Evolutionary conservation across 108 stramenopile species (phyloP), one percentile per base, ranked within the genome.

Genomic region (Cyclostephanos tholiformis): DNA sequence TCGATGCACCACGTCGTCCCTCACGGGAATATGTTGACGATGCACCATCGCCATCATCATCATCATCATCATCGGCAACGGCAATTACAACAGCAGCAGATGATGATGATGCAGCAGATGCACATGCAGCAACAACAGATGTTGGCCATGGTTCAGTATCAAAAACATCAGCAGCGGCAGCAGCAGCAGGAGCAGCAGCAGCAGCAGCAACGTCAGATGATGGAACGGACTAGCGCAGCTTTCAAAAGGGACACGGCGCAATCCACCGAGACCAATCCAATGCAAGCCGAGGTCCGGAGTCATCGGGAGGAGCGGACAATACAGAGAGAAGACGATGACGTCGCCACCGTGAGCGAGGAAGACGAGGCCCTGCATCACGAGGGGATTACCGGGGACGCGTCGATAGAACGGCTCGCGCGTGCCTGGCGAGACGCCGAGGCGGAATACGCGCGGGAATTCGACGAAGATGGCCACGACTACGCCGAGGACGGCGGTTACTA

Each of bases 371-470:
- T 48, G 25, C 46, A 53, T 38, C 69, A 64, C 41, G 82, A 76
- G 30, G 86, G 85, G 25, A 32, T 48, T 23, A 56, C 71, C 5
- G 73, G 68, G 20, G 85, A 84, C 46, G 89, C 85, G 11, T 80
- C 84, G 16, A 92, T 94, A 39, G 88, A 94, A 66, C 84, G 85
- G 29, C 49, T 94, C 27, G 88, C 93, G 12, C 81, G 82, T 2
- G 91, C 93, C 22, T 94, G 93, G 93, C 83, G 85, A 6, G 80
- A 91, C 69, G 91, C 91, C 7, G 88, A 94, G 60, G 86, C 76
- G 2, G 89, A 90, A 79, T 88, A 76, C 65, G 80, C 87, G 26
- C 51, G 65, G 12, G 86, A 84, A 61, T 75, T 75, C 36, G 83
- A 72, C 25, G 73, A 79, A 25, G 52, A 72, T 3, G 75, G 43